Percentiles rank a stretch among this genome's conserved stretches.
Conservation (phyloP, 179 eudicot species). For the Camellia oleifera region DNA sequence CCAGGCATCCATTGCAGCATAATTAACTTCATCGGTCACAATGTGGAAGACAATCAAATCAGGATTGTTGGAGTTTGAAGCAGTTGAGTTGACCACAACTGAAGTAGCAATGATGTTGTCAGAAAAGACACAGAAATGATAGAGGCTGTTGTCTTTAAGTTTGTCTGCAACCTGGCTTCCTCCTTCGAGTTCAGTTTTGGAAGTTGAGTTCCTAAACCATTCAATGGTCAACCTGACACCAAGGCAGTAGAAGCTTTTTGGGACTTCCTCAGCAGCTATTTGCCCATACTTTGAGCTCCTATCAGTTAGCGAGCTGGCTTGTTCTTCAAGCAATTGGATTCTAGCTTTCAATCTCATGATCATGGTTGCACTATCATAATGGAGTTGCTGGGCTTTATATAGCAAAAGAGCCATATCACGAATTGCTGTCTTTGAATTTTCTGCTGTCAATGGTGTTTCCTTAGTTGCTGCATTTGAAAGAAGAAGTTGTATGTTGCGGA, state of each 20-base stretch:
- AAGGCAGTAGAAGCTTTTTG: conserved; percentile 75
- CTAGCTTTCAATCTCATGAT: conserved; percentile 74
- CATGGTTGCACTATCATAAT: conserved; percentile 81
- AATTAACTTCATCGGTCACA: conserved; percentile 80
- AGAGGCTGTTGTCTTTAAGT: conserved; percentile 47
- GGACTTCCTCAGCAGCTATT: conserved; percentile 39
- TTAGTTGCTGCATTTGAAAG: conserved; percentile 71
- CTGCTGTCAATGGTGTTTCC: conserved; percentile 49
- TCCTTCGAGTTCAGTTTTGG: conserved; percentile 34
- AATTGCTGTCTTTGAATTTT: conserved; percentile 59
- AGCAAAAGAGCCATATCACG: conserved; percentile 74
- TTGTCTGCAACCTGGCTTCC: conserved; percentile 34
- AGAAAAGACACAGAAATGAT: conserved; percentile 79
- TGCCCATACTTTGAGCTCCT: conserved; percentile 42
- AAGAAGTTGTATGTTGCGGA: conserved; percentile 67
- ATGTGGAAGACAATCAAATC: conserved; percentile 64
- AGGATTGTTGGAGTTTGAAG: conserved; percentile 58
- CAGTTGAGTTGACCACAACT: conserved; percentile 74
- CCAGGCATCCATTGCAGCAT: conserved; percentile 86
- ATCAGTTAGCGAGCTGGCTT: conserved; percentile 58
- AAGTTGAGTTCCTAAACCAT: conserved; percentile 51
- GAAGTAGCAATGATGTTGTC: conserved; percentile 87
- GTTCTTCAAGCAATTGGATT: conserved; percentile 77
- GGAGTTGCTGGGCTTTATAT: conserved; percentile 68
- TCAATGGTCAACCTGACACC: conserved; percentile 65